These are phyloP conservation scores for Paecilomyces fulvus DNA, from an alignment of 2,329 filamentous ascomycete species.

Conservation along the genomic window DNA sequence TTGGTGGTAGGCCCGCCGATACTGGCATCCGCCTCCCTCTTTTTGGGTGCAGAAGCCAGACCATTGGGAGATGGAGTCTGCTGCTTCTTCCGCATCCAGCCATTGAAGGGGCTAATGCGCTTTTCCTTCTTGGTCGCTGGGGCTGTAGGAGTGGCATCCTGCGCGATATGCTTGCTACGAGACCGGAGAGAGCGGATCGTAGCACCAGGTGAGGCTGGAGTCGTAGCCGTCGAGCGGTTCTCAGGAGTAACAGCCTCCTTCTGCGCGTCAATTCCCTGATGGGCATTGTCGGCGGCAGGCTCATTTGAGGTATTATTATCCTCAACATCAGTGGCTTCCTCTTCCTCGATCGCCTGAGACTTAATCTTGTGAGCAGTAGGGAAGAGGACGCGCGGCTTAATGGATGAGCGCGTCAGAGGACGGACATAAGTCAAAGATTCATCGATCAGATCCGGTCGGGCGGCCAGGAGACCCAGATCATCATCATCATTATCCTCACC, in stretches of 20 bases:
- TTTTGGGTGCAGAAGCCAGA: constrained; percentile 21
- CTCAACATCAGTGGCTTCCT: constrained; percentile 50
- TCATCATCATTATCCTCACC: constrained; percentile 31
- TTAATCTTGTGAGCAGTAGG: constrained; percentile 33
- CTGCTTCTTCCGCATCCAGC: constrained; percentile 33
- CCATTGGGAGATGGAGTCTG: constrained; percentile 12
- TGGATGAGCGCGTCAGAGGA: constrained; percentile 48
- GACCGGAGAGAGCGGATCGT: constrained; percentile 26
- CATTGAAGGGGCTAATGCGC: constrained; percentile 32
- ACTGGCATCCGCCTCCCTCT: constrained; percentile 24
- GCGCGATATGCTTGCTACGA: constrained; percentile 17
- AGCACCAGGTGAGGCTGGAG: constrained; percentile 23
- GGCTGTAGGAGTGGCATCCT: constrained; percentile 16
- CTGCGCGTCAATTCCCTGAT: constrained; percentile 8
- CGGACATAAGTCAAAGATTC: constrained; percentile 25
- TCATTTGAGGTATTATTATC: constrained; percentile 17
- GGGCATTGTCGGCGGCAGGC: constrained; percentile 7
- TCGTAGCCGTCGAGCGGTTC: constrained; percentile 11
- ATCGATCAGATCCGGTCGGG: constrained; percentile 31
- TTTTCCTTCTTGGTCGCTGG: constrained; percentile 19
- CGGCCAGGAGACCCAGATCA: constrained; percentile 34
- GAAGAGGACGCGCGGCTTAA: constrained; percentile 55
- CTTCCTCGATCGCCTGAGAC: constrained; percentile 38
- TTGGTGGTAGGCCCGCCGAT: constrained; percentile 20
- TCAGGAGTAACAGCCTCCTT: constrained; percentile 16